phyloP scores from a whole-genome alignment of 441 rosid species.

The Hura crepitans region DNA sequence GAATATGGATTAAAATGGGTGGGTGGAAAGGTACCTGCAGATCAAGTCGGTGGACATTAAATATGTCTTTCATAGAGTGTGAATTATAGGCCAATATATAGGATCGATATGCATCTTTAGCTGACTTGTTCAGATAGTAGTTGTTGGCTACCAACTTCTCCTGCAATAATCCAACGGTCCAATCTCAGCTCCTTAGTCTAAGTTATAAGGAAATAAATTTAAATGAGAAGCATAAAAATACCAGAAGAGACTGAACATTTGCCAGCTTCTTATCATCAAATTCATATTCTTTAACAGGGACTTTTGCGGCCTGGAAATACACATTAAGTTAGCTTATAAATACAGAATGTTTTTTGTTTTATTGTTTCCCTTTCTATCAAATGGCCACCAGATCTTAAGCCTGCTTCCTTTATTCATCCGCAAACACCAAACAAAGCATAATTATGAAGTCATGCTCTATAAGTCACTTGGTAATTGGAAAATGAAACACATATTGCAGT shows the following conservation, averaged over 20 bases:
- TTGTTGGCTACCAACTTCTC: conserved; percentile 73
- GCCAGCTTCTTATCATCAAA: conserved; percentile 75
- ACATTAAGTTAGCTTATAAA: conserved; percentile 4
- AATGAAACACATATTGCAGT: neutral
- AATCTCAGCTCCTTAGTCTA: conserved; percentile 10
- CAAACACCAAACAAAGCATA: neutral
- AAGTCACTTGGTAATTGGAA: neutral
- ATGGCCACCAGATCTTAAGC: neutral
- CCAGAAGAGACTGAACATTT: conserved; percentile 86
- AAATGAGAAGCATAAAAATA: conserved; percentile 29
- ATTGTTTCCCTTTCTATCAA: neutral
- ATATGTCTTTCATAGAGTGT: conserved; percentile 89
- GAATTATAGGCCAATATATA: conserved; percentile 91
- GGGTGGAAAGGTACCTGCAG: conserved; percentile 69
- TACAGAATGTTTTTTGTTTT: neutral
- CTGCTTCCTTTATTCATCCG: neutral
- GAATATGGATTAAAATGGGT: neutral
- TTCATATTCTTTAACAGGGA: conserved; percentile 90
- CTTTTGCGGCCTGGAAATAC: conserved; percentile 69
- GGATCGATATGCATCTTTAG: conserved; percentile 90
- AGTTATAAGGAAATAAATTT: neutral
- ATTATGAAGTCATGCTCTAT: neutral
- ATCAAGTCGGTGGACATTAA: conserved; percentile 91
- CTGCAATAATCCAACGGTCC: conserved; percentile 38
- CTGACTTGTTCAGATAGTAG: conserved; percentile 73